These are phyloP conservation scores for Thielaviopsis ethacetica DNA, from an alignment of 2,329 filamentous ascomycete genomes.

Conservation along the genomic window DNA sequence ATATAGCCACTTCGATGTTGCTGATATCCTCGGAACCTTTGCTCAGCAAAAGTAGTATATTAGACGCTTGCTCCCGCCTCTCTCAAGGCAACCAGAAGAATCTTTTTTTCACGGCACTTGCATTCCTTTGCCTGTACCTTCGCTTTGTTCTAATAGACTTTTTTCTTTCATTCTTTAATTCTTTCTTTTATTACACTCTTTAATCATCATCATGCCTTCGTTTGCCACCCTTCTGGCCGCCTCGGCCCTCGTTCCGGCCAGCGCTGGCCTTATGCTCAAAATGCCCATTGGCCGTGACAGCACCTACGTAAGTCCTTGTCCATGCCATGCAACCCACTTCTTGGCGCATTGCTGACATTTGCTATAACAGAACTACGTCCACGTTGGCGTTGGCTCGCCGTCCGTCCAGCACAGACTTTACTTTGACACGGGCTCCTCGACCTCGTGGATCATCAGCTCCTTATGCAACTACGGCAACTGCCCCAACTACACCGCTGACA, in stretches of 20 bases:
- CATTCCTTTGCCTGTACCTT: not conserved
- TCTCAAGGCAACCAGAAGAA: not conserved
- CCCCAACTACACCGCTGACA: constrained; percentile 14
- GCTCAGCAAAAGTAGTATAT: too few species aligned
- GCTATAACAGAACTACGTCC: constrained; percentile 4
- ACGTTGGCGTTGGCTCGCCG: constrained; percentile 19
- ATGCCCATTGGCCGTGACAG: constrained; percentile 9
- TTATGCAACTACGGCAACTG: constrained; percentile 17
- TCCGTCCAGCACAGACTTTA: constrained; percentile 16
- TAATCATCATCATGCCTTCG: constrained; percentile 6
- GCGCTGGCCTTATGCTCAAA: constrained; percentile 7
- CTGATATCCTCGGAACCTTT: too few species aligned
- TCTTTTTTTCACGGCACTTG: not conserved
- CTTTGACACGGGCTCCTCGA: constrained; percentile 22
- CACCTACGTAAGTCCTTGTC: constrained; percentile 8
- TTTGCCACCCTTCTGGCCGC: constrained; percentile 8
- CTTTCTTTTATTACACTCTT: not conserved
- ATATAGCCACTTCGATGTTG: too few species aligned
- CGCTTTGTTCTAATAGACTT: not conserved
- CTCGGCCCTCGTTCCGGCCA: constrained; percentile 3
- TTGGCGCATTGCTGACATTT: not conserved
- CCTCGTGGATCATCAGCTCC: constrained; percentile 19
- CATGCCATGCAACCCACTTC: not conserved
- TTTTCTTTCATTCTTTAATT: not conserved
- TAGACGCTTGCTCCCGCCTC: too few species aligned